phyloP scores from a whole-genome alignment of 2,329 filamentous ascomycete genomes.

The Alternaria incomplexa region DNA sequence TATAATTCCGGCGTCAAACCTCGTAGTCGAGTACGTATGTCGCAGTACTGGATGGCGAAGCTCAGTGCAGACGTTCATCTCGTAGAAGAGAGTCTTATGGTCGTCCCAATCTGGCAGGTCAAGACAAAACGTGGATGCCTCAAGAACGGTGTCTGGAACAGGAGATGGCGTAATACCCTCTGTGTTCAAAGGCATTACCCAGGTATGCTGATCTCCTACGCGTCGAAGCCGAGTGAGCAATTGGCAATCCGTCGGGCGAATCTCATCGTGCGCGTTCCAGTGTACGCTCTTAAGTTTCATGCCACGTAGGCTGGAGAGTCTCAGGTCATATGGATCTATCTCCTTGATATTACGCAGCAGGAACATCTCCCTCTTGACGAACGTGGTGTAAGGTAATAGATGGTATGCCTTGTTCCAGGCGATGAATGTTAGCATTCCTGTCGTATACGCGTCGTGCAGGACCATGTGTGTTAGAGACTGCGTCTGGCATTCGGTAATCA shows the following conservation, averaged over 20 bases:
- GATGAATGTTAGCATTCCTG: background rate
- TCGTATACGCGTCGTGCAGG: background rate
- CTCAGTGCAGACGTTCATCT: background rate
- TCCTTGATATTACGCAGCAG: background rate
- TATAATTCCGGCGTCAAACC: background rate
- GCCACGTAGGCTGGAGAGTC: background rate
- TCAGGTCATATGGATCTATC: background rate
- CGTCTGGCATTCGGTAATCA: background rate
- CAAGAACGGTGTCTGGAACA: background rate
- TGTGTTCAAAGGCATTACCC: background rate
- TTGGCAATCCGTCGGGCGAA: background rate
- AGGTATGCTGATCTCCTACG: conserved; percentile 9
- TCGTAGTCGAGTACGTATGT: background rate
- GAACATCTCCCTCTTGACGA: background rate
- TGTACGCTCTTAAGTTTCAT: background rate
- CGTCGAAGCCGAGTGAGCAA: conserved; percentile 2
- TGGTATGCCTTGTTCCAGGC: conserved; percentile 14
- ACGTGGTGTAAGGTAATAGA: background rate
- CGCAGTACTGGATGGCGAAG: background rate
- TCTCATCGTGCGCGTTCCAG: background rate
- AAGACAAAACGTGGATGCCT: background rate
- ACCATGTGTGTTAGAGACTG: background rate
- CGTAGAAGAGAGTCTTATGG: background rate
- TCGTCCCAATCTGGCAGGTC: background rate
- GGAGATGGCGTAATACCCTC: background rate